phyloP scores from a whole-genome alignment of 805 yeast species.

The Teunomyces lycoperdinae region DNA sequence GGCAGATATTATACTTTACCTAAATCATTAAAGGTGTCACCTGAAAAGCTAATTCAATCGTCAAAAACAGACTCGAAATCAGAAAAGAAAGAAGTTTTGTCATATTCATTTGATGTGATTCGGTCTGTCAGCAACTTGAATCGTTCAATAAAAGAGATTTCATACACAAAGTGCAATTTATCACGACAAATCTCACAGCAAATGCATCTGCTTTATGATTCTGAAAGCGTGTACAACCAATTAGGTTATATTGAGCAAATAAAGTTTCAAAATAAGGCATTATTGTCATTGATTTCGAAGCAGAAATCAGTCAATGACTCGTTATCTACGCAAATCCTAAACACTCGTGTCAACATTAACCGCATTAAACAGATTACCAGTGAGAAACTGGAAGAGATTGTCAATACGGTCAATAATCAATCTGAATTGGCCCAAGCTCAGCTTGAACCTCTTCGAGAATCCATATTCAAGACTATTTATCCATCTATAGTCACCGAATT shows the following conservation, averaged over 20 bases:
- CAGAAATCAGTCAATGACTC: conserved; percentile 24
- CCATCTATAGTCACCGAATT: conserved; percentile 19
- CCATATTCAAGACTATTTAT: conserved; percentile 17
- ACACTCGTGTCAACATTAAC: conserved; percentile 19
- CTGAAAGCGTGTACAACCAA: conserved; percentile 6
- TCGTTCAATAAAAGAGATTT: conserved; percentile 28
- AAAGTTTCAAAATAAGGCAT: conserved; percentile 5
- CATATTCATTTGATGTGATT: conserved; percentile 31
- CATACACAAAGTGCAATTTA: conserved; percentile 19
- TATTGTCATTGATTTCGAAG: conserved; percentile 16
- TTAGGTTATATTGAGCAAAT: conserved; percentile 5
- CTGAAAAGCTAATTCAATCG: background rate
- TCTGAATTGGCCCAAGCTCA: conserved; percentile 26
- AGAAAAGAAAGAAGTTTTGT: conserved; percentile 4
- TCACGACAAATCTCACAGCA: conserved; percentile 17
- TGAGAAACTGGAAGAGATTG: conserved; percentile 15
- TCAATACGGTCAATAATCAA: conserved; percentile 17
- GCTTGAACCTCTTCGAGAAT: conserved; percentile 25
- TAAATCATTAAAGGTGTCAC: conserved; percentile 5
- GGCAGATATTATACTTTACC: conserved; percentile 19
- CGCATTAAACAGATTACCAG: conserved; percentile 13
- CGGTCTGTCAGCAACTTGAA: conserved; percentile 24
- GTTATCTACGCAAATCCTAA: conserved; percentile 18
- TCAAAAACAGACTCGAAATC: background rate
- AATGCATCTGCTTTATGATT: conserved; percentile 1